Conservation (phyloP, 2,329 filamentous ascomycete species). For the Colletotrichum acutatum region DNA sequence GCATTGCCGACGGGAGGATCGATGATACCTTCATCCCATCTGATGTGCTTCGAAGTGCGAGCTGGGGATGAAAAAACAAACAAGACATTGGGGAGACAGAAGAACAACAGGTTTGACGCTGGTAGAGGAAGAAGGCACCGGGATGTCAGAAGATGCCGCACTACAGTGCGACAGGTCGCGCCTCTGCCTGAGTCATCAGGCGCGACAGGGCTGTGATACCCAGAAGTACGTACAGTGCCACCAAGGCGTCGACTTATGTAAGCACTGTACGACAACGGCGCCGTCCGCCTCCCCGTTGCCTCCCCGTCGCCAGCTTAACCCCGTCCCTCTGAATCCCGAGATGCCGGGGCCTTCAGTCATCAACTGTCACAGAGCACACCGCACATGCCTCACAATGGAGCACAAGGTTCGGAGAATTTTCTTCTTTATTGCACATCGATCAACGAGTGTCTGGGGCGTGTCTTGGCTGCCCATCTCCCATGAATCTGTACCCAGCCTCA, state of each 20-base stretch:
- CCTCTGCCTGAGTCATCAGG: neutral
- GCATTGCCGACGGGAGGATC: neutral
- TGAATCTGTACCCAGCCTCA: neutral
- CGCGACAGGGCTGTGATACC: no score
- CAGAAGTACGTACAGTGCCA: no score
- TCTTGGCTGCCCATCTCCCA: neutral
- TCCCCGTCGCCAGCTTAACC: neutral
- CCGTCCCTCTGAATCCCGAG: neutral
- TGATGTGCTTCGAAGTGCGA: neutral
- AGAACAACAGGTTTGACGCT: neutral
- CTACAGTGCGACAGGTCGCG: neutral
- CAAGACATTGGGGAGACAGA: neutral
- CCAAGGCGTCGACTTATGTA: neutral
- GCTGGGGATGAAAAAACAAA: neutral
- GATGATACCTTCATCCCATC: constrained; percentile 1
- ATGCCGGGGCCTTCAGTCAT: neutral
- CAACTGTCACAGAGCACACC: constrained; percentile 1
- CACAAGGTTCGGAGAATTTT: constrained; percentile 12
- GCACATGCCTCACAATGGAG: neutral
- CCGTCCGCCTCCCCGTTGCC: neutral
- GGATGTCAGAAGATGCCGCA: neutral
- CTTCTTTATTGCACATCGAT: constrained; percentile 1
- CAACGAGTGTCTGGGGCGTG: constrained; percentile 11
- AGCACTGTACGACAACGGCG: neutral
- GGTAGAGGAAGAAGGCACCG: neutral